These are phyloP conservation scores for Oldenlandia corymbosa DNA, from an alignment of 257 asterid species.

Conservation along the genomic window DNA sequence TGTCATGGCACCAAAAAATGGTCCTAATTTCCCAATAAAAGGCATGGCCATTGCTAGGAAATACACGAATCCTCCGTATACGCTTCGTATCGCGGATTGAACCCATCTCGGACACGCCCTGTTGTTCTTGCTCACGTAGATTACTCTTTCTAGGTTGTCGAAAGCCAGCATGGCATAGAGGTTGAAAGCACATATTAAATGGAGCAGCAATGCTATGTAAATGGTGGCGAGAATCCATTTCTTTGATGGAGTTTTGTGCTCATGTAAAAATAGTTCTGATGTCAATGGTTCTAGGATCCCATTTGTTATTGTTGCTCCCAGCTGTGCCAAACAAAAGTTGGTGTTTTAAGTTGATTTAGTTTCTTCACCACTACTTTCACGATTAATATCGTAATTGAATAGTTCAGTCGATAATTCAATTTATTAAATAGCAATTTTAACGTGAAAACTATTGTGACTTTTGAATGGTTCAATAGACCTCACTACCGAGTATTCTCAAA, in stretches of 20 bases:
- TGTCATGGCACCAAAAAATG: slow-evolving; percentile 43
- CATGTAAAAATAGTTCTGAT: too few species aligned
- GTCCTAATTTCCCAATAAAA: slow-evolving; percentile 47
- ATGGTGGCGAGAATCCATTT: slow-evolving; percentile 31
- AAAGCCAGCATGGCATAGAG: slow-evolving; percentile 58
- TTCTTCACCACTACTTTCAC: too few species aligned
- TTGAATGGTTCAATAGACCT: too few species aligned
- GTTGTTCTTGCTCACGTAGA: slow-evolving; percentile 38
- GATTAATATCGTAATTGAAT: too few species aligned
- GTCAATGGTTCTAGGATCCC: slow-evolving; percentile 38
- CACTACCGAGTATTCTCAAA: too few species aligned
- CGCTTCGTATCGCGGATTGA: slow-evolving; percentile 32
- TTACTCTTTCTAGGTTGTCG: slow-evolving; percentile 60
- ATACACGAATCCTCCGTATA: slow-evolving; percentile 52
- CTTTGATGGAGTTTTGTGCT: slow-evolving; percentile 33
- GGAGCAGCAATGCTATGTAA: slow-evolving; percentile 33
- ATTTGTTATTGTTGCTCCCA: too few species aligned
- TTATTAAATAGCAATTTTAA: too few species aligned
- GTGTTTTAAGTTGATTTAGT: too few species aligned
- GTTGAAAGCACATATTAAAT: slow-evolving; percentile 52
- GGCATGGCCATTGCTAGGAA: slow-evolving; percentile 56
- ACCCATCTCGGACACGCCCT: slow-evolving; percentile 55
- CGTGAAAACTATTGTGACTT: too few species aligned
- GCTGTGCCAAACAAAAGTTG: too few species aligned
- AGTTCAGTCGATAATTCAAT: too few species aligned